These are phyloP conservation scores for Singerocomus inundabilis DNA, from an alignment of 1,284 basidiomycete species.

Conservation along the genomic window DNA sequence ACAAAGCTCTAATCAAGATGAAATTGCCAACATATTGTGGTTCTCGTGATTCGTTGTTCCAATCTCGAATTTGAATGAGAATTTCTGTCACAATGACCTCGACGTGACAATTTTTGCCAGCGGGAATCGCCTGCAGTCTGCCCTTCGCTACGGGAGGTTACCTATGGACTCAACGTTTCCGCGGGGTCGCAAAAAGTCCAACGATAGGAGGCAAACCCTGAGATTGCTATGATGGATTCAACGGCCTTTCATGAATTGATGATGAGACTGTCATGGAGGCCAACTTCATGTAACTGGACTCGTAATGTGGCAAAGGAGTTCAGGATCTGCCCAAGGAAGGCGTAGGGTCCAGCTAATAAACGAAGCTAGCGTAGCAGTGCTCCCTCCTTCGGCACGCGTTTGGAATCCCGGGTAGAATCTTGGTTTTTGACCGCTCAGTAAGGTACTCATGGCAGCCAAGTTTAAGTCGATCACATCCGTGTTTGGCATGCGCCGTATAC, in stretches of 20 bases:
- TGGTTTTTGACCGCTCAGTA: too few relatives aligned
- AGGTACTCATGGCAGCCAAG: too few relatives aligned
- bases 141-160: neutral
- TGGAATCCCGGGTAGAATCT: too few relatives aligned
- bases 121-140: neutral
- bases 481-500: too few relatives aligned
- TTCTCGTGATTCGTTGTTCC: neutral
- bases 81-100: neutral
- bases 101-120: neutral
- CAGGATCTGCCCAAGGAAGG: too few relatives aligned
- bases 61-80: neutral
- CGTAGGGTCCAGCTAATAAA: too few relatives aligned
- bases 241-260: neutral
- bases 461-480: too few relatives aligned
- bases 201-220: neutral
- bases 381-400: too few relatives aligned
- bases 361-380: too few relatives aligned
- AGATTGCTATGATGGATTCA: neutral
- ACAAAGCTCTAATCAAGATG: conserved; percentile 12
- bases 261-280: too few relatives aligned
- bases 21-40: neutral
- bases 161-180: neutral
- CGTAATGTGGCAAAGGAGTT: too few relatives aligned
- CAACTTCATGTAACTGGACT: too few relatives aligned
- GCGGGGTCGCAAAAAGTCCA: neutral